phyloP scores from a whole-genome alignment of 768 basidiomycete species.

The Mycena epipterygia region DNA sequence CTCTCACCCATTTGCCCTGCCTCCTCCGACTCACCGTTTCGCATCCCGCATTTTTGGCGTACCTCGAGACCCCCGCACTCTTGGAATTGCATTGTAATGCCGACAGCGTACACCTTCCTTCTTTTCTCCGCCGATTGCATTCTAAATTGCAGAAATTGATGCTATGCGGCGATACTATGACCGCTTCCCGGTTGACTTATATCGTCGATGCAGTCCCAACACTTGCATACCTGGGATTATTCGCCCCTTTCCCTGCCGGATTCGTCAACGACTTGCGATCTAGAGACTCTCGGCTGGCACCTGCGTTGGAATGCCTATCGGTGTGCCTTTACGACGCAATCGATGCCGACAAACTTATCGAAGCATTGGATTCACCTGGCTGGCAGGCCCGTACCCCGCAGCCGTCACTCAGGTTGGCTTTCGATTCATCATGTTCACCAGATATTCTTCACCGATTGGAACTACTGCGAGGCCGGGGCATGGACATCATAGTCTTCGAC shows the following conservation, averaged over 20 bases:
- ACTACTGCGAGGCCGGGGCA: not conserved
- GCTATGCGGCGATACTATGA: not conserved
- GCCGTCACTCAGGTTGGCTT: not conserved
- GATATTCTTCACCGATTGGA: not conserved
- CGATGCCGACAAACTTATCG: not conserved
- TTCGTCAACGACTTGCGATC: not conserved
- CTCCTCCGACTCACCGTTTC: slow-evolving; percentile 17
- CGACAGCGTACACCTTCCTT: not conserved
- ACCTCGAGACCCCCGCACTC: slow-evolving; percentile 15
- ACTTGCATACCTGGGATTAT: not conserved
- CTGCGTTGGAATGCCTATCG: not conserved
- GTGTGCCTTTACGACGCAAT: too few species aligned
- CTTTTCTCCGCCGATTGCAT: not conserved
- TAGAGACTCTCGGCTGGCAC: not conserved
- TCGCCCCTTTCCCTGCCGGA: not conserved
- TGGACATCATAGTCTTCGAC: not conserved
- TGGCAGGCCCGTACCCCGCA: not conserved
- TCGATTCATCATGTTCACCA: not conserved
- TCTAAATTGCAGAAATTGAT: not conserved
- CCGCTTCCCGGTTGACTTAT: not conserved
- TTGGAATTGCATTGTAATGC: not conserved
- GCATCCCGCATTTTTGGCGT: not conserved
- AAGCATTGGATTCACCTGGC: not conserved
- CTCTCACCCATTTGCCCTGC: not conserved
- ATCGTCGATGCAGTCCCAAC: not conserved